These are phyloP conservation scores for Wallacemonas sp. DNA, from an alignment of 208 protist species.

Conservation along the genomic window DNA sequence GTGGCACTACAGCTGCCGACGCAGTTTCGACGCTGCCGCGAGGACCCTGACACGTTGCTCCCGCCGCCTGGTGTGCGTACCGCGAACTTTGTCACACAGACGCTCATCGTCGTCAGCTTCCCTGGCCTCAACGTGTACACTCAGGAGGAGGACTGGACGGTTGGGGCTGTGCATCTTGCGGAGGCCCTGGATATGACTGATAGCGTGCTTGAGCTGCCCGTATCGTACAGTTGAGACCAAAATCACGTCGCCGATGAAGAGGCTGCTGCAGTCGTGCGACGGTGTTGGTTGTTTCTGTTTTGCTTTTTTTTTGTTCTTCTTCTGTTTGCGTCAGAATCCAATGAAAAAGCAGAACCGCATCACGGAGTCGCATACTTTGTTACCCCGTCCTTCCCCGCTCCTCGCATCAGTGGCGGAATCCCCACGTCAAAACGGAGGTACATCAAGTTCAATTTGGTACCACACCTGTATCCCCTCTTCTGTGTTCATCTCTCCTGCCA, in stretches of 20 bases:
- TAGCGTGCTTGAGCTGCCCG: slow-evolving; percentile 52
- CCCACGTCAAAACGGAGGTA: too few species aligned
- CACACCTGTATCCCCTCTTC: too few species aligned
- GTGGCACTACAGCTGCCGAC: slow-evolving; percentile 35
- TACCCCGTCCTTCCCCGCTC: too few species aligned
- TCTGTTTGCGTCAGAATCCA: not conserved
- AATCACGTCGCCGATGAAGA: too few species aligned
- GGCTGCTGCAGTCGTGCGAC: too few species aligned
- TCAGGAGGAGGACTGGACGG: slow-evolving; percentile 54
- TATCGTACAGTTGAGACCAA: slow-evolving; percentile 51
- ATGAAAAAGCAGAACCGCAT: too few species aligned
- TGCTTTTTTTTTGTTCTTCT: not conserved
- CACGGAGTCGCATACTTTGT: too few species aligned
- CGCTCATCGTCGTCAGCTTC: slow-evolving; percentile 50
- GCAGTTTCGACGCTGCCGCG: slow-evolving; percentile 45
- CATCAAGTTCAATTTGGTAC: too few species aligned
- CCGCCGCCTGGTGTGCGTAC: slow-evolving; percentile 59
- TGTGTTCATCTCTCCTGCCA: too few species aligned
- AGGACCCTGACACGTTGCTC: slow-evolving; percentile 36
- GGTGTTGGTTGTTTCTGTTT: not conserved
- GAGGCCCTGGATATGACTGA: slow-evolving; percentile 54
- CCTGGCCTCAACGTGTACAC: slow-evolving; percentile 53
- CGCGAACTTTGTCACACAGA: slow-evolving; percentile 44
- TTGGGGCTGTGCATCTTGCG: slow-evolving; percentile 43
- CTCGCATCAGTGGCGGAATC: too few species aligned